Conservation (phyloP, 2,329 filamentous ascomycete species). For the Apiospora marii region DNA sequence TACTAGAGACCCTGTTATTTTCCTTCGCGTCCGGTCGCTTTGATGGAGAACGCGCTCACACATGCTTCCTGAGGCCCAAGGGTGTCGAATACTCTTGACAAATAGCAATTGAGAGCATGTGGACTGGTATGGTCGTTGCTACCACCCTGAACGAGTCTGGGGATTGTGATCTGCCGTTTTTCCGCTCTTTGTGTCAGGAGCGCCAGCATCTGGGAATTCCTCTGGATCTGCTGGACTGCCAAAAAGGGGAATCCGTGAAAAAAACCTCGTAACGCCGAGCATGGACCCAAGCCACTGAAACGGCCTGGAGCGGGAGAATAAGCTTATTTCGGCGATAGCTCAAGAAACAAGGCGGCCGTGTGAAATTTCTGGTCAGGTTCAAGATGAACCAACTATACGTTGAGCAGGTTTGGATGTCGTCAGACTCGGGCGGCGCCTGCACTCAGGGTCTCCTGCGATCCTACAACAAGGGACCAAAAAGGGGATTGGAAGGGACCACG, state of each 20-base stretch:
- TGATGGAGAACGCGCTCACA: neutral
- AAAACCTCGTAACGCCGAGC: neutral
- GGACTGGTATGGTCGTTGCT: neutral
- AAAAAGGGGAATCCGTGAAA: neutral
- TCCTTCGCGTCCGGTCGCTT: neutral
- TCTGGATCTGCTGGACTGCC: neutral
- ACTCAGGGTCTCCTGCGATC: slow-evolving; percentile 11
- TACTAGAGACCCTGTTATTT: slow-evolving; percentile 2
- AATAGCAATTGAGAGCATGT: neutral
- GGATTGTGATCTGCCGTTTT: slow-evolving; percentile 18
- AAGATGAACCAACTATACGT: neutral
- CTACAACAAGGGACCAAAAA: slow-evolving; percentile 9
- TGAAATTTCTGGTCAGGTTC: neutral
- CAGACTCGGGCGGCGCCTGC: neutral
- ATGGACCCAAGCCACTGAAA: neutral
- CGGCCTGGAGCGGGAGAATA: neutral
- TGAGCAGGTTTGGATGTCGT: neutral
- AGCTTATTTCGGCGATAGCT: slow-evolving; percentile 6
- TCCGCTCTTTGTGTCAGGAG: neutral
- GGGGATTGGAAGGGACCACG: neutral
- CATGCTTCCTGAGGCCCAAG: slow-evolving; percentile 5
- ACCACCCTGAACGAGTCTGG: neutral
- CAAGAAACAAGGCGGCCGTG: neutral
- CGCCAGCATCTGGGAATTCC: neutral
- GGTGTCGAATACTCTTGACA: slow-evolving; percentile 8